phyloP scores from a whole-genome alignment of 2,329 filamentous ascomycete species.

The Dryadomyces quercivorus region DNA sequence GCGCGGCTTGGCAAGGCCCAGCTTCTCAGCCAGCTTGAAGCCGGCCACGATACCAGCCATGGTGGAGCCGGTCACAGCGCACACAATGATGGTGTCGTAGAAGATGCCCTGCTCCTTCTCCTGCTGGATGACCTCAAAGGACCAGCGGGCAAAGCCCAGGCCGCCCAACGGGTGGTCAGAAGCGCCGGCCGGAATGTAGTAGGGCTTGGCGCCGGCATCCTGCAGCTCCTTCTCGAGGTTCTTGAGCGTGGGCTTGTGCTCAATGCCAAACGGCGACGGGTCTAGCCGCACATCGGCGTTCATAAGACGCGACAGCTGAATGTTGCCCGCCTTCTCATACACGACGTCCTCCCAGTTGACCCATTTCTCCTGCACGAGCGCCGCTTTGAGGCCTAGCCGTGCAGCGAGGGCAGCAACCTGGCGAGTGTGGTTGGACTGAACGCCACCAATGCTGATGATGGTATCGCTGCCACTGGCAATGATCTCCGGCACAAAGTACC shows the following conservation, averaged over 20 bases:
- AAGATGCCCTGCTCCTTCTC: constrained; percentile 49
- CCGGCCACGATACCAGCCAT: constrained; percentile 62
- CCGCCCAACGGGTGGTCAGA: constrained; percentile 60
- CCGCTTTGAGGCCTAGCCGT: constrained; percentile 40
- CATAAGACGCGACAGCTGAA: constrained; percentile 58
- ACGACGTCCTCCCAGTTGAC: constrained; percentile 47
- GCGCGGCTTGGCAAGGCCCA: constrained; percentile 27
- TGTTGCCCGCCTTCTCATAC: constrained; percentile 57
- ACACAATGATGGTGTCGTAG: constrained; percentile 57
- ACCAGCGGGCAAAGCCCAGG: constrained; percentile 59
- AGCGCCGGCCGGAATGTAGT: constrained; percentile 61
- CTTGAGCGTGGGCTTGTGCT: constrained; percentile 52
- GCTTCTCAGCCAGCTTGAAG: constrained; percentile 49
- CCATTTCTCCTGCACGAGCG: constrained; percentile 57
- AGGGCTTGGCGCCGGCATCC: constrained; percentile 37
- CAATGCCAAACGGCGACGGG: constrained; percentile 51
- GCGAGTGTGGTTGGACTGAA: constrained; percentile 60
- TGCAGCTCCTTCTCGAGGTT: constrained; percentile 30
- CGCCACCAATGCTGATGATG: constrained; percentile 53
- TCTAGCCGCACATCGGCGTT: constrained; percentile 51
- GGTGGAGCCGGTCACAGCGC: constrained; percentile 59
- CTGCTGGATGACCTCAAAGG: constrained; percentile 54
- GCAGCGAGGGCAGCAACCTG: constrained; percentile 52
- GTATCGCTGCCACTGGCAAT: constrained; percentile 44
- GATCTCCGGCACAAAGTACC: constrained; percentile 54